Percentiles rank a stretch among this genome's conserved stretches.
Evolutionary conservation across 2,329 filamentous ascomycete species (phyloP).

Genomic region (Stachybotrys chlorohalonatus): DNA sequence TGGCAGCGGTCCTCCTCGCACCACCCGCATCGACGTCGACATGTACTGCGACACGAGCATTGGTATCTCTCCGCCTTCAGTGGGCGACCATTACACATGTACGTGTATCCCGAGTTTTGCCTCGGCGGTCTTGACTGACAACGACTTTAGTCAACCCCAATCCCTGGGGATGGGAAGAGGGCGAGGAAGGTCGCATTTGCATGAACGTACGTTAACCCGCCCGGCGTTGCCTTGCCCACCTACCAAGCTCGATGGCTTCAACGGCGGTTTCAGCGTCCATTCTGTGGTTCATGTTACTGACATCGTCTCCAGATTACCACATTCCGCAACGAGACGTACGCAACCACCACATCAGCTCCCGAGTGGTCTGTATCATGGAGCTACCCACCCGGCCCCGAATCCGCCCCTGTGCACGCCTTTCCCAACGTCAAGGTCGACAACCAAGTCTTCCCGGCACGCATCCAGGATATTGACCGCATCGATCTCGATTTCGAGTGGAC

Average conservation of each 20-base stretch:
- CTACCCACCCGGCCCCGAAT: constrained; percentile 30
- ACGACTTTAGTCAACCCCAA: constrained; percentile 40
- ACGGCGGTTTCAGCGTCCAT: background rate
- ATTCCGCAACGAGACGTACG: constrained; percentile 41
- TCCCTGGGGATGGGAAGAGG: constrained; percentile 38
- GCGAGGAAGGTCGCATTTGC: constrained; percentile 32
- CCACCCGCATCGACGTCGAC: constrained; percentile 23
- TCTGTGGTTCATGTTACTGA: background rate
- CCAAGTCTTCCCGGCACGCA: constrained; percentile 30
- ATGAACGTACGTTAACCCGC: constrained; percentile 36
- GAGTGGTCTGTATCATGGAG: constrained; percentile 44
- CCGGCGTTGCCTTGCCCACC: no score
- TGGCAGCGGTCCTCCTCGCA: constrained; percentile 5
- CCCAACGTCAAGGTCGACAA: constrained; percentile 41
- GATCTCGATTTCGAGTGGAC: constrained; percentile 39
- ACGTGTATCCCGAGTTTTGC: constrained; percentile 6
- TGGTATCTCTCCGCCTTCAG: constrained; percentile 33
- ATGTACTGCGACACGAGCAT: constrained; percentile 32
- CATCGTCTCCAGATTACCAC: constrained; percentile 30
- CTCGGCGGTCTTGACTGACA: constrained; percentile 2
- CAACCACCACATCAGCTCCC: constrained; percentile 35
- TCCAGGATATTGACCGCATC: constrained; percentile 29
- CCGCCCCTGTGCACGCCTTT: constrained; percentile 43
- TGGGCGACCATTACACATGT: background rate
- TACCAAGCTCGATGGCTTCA: constrained; percentile 1